These are phyloP conservation scores for Xylaria castorea DNA, from an alignment of 495 filamentous ascomycete genomes.

Conservation along the genomic window DNA sequence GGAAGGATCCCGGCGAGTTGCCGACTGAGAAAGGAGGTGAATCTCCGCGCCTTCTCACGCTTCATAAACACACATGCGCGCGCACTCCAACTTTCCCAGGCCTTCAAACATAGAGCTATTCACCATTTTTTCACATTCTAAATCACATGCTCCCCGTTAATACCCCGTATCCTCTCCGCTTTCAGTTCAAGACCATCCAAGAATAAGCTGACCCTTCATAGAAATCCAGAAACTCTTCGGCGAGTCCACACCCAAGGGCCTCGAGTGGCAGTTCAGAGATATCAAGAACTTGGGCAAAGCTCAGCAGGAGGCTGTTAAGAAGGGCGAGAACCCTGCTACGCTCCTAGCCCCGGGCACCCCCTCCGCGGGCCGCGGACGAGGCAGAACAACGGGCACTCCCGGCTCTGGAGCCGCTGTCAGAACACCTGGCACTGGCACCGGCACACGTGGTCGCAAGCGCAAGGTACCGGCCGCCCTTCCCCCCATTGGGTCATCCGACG, in stretches of 20 bases:
- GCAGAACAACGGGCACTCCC: slow-evolving; percentile 24
- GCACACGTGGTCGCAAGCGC: slow-evolving; percentile 29
- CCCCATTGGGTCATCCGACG: slow-evolving; percentile 35
- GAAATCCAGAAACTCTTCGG: slow-evolving; percentile 54
- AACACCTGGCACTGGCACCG: background rate
- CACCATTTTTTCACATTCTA: background rate
- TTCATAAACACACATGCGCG: background rate
- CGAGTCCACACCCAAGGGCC: slow-evolving; percentile 48
- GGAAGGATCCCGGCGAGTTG: slow-evolving; percentile 32
- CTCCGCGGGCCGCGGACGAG: slow-evolving; percentile 16
- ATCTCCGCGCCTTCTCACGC: background rate
- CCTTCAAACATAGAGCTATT: background rate
- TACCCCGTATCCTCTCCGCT: background rate
- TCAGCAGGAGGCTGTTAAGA: slow-evolving; percentile 45
- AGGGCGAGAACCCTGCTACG: slow-evolving; percentile 37
- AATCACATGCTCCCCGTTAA: background rate
- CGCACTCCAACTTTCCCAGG: background rate
- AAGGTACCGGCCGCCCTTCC: slow-evolving; percentile 9
- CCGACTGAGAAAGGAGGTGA: slow-evolving; percentile 34
- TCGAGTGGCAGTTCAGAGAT: slow-evolving; percentile 56
- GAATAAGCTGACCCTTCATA: slow-evolving; percentile 27
- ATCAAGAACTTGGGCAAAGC: slow-evolving; percentile 50
- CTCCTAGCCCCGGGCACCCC: slow-evolving; percentile 17
- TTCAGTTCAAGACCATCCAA: background rate
- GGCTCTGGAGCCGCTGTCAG: slow-evolving; percentile 19